A percentile compares a stretch with the other conserved stretches of the same genome.
phyloP scores from a whole-genome alignment of 2,329 filamentous ascomycete genomes.

The Fusarium sp. region DNA sequence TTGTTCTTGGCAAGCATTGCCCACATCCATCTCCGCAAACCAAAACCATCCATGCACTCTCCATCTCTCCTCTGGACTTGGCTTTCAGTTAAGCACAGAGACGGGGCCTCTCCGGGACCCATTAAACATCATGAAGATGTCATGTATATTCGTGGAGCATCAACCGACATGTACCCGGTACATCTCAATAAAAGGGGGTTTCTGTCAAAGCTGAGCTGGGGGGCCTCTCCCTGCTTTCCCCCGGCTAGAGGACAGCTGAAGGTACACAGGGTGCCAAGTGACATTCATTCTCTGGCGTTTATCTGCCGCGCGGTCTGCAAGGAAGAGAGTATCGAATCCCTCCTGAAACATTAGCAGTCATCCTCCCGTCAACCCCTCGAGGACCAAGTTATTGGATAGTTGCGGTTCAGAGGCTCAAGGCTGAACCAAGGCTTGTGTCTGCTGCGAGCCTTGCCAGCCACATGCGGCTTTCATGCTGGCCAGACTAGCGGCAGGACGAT shows the following conservation, averaged over 20 bases:
- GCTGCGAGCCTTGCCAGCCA: constrained; percentile 36
- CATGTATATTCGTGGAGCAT: constrained; percentile 9
- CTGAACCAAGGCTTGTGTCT: constrained; percentile 3
- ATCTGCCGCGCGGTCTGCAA: constrained; percentile 2
- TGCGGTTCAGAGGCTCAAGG: constrained; percentile 6
- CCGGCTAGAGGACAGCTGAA: constrained; percentile 1
- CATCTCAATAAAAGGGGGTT: constrained; percentile 19
- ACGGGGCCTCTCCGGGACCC: constrained; percentile 5
- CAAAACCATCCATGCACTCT: not conserved
- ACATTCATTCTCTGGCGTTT: constrained; percentile 5
- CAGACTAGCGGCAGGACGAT: constrained; percentile 36
- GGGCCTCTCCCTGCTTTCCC: constrained; percentile 7
- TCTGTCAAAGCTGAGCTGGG: not conserved
- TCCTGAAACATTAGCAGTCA: constrained; percentile 26
- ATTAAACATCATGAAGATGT: constrained; percentile 9
- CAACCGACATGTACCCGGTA: constrained; percentile 21
- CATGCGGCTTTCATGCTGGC: constrained; percentile 15
- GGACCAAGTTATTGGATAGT: not conserved
- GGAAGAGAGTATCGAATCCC: constrained; percentile 15
- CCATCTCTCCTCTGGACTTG: constrained; percentile 30
- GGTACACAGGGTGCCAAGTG: constrained; percentile 3
- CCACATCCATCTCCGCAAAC: not conserved
- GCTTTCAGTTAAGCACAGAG: constrained; percentile 37
- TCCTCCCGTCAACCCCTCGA: not conserved
- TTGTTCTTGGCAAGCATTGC: not conserved